Evolutionary conservation across 2,329 filamentous ascomycete genomes (phyloP).

Genomic region (Parafenestella ontariensis): DNA sequence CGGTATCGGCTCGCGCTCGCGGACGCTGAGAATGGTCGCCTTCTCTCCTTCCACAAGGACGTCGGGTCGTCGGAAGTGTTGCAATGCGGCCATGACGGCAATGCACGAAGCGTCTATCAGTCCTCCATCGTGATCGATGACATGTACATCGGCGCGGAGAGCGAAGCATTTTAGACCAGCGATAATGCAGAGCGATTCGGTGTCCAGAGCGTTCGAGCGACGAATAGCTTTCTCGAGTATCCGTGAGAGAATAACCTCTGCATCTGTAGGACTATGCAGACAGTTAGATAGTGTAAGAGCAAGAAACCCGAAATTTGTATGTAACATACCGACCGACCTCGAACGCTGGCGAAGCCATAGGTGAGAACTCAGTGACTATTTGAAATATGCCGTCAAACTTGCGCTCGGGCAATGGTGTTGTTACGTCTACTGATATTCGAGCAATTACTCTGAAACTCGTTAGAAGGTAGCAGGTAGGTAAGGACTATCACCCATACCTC

Average conservation of each 20-base stretch:
- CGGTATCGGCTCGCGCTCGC: conserved; percentile 88
- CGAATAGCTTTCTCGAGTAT: conserved; percentile 94
- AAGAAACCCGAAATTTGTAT: neutral
- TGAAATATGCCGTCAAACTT: conserved; percentile 96
- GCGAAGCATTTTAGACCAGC: conserved; percentile 92
- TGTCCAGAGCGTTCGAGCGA: conserved; percentile 89
- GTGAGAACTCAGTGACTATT: conserved; percentile 87
- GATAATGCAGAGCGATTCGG: conserved; percentile 92
- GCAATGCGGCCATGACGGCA: conserved; percentile 83
- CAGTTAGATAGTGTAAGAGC: conserved; percentile 19
- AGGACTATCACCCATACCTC: conserved; percentile 61
- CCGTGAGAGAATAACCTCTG: conserved; percentile 84
- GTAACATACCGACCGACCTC: conserved; percentile 75
- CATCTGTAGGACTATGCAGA: conserved; percentile 71
- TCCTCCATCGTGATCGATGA: conserved; percentile 89
- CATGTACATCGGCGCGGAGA: conserved; percentile 88
- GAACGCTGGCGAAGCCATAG: conserved; percentile 90
- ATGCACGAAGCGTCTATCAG: conserved; percentile 86
- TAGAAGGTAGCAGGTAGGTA: conserved; percentile 12
- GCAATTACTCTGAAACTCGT: conserved; percentile 71
- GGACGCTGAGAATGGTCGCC: conserved; percentile 81
- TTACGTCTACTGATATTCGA: conserved; percentile 86
- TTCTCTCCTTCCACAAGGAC: conserved; percentile 84
- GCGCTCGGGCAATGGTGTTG: conserved; percentile 82
- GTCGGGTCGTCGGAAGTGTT: conserved; percentile 91